Evolutionary conservation across 2,329 filamentous ascomycete species (phyloP).

Genomic region (Diaporthe humulicola): DNA sequence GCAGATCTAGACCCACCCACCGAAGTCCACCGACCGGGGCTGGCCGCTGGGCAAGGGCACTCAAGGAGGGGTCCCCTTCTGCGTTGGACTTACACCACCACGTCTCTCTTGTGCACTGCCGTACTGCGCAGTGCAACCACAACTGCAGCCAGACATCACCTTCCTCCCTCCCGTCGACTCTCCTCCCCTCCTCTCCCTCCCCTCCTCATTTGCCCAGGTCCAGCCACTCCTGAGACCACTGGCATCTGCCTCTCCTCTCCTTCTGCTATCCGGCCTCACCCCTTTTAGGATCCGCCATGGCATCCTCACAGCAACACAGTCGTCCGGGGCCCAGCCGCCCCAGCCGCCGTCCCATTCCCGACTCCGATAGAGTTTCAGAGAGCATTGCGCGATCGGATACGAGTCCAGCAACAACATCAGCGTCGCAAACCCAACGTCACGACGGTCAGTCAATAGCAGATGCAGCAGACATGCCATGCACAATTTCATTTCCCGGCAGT

Average conservation of each 20-base stretch:
- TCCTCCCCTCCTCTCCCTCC: not conserved
- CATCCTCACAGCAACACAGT: constrained; percentile 42
- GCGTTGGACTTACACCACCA: constrained; percentile 17
- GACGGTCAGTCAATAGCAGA: constrained; percentile 48
- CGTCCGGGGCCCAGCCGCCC: constrained; percentile 39
- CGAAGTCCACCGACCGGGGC: constrained; percentile 13
- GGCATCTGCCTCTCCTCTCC: constrained; percentile 8
- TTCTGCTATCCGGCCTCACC: constrained; percentile 2
- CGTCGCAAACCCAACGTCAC: constrained; percentile 47
- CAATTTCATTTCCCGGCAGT: not conserved
- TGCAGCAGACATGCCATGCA: constrained; percentile 5
- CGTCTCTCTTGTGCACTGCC: constrained; percentile 11
- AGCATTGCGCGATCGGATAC: constrained; percentile 40
- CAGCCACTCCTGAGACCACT: not conserved
- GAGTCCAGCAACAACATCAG: constrained; percentile 26
- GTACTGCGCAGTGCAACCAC: constrained; percentile 10
- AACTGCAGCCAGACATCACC: constrained; percentile 34
- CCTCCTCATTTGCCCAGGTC: not conserved
- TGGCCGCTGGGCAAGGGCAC: constrained; percentile 20
- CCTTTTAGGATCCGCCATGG: constrained; percentile 39
- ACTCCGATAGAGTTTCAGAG: constrained; percentile 41
- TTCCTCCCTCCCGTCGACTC: constrained; percentile 8
- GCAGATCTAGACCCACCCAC: constrained; percentile 24
- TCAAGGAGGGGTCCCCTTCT: constrained; percentile 24
- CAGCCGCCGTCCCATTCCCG: constrained; percentile 36